Percentiles rank a stretch among this genome's conserved stretches.
Evolutionary conservation across 495 filamentous ascomycete genomes (phyloP).

Genomic region (Amniculicola lignicola): DNA sequence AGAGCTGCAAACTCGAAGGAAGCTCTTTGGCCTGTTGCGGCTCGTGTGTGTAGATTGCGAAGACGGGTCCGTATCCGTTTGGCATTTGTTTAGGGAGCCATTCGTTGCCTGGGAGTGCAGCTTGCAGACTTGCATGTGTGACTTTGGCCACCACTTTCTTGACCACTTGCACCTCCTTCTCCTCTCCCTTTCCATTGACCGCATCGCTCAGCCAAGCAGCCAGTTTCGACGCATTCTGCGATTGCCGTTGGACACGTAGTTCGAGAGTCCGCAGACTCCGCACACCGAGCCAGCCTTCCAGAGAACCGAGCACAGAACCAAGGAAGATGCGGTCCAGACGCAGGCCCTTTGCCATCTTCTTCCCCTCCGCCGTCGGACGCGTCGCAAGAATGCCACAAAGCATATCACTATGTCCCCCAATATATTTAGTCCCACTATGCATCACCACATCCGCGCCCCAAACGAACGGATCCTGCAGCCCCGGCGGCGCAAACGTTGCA

Average conservation of each 20-base stretch:
- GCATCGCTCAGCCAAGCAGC: constrained; percentile 66
- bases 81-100: constrained; percentile 93
- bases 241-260: constrained; percentile 73
- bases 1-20: constrained; percentile 73
- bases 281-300: constrained; percentile 91
- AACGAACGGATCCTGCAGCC: constrained; percentile 77
- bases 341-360: constrained; percentile 48
- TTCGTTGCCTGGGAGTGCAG: constrained; percentile 51
- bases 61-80: constrained; percentile 84
- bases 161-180: constrained; percentile 44
- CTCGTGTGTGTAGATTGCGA: constrained; percentile 64
- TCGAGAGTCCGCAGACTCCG: constrained; percentile 83
- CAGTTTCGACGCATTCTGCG: constrained; percentile 60
- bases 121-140: constrained; percentile 74
- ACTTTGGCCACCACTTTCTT: constrained; percentile 57
- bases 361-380: constrained; percentile 40
- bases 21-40: constrained; percentile 60
- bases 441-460: constrained; percentile 80
- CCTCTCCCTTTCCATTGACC: constrained; percentile 43
- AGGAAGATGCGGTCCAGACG: constrained; percentile 64
- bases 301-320: constrained; percentile 82
- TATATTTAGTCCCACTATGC: constrained; percentile 92
- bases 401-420: constrained; percentile 90
- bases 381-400: constrained; percentile 79
- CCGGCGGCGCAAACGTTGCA: constrained; percentile 88